phyloP scores from a whole-genome alignment of 768 basidiomycete species.

The Russula olivacea region DNA sequence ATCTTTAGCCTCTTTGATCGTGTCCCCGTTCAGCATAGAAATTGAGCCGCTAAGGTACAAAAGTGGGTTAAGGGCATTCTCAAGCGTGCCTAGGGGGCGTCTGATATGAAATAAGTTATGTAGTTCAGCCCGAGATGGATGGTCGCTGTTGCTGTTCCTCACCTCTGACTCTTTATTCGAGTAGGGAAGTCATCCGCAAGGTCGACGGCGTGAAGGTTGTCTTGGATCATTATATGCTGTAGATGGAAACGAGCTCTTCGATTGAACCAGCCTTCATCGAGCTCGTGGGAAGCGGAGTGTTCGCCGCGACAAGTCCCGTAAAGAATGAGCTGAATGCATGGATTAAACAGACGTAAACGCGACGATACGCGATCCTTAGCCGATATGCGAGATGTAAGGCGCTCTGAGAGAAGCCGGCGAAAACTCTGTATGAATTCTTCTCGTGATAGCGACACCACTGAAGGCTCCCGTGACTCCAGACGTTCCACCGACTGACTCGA shows the following conservation, averaged over 20 bases:
- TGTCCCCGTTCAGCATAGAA: slow-evolving; percentile 32
- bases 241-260: slow-evolving; percentile 41
- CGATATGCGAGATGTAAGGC: slow-evolving; percentile 4
- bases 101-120: neutral
- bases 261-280: slow-evolving; percentile 37
- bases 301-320: slow-evolving; percentile 33
- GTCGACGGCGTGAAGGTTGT: slow-evolving; percentile 28
- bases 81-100: slow-evolving; percentile 30
- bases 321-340: slow-evolving; percentile 31
- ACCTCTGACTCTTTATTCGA: slow-evolving; percentile 11
- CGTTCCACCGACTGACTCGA: neutral
- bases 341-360: slow-evolving; percentile 7
- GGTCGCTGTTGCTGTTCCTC: neutral
- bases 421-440: neutral
- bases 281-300: slow-evolving; percentile 34
- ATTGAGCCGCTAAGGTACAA: slow-evolving; percentile 42
- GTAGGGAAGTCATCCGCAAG: neutral
- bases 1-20: slow-evolving; percentile 38
- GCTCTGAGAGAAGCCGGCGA: neutral
- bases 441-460: neutral
- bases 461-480: neutral
- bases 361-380: neutral
- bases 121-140: neutral
- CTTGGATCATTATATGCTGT: slow-evolving; percentile 45
- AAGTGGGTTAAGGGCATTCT: slow-evolving; percentile 47